Percentiles rank a stretch among this genome's conserved stretches.
Conservation (phyloP, 805 yeast species). For the Saturnispora zaruensis region DNA sequence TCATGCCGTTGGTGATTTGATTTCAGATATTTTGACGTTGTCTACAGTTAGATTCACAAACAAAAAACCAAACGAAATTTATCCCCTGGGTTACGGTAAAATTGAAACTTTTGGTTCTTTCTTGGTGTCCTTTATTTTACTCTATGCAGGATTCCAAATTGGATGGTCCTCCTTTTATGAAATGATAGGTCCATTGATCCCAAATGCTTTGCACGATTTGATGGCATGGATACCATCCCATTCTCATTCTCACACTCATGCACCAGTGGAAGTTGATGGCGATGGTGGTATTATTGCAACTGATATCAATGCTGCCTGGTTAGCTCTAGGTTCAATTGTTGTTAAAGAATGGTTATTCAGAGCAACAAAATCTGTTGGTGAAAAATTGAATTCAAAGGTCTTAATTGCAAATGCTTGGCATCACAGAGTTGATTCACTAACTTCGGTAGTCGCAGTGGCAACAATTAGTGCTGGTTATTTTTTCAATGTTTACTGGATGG, state of each 20-base stretch:
- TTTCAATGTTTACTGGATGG: conserved; percentile 73
- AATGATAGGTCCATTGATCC: conserved; percentile 58
- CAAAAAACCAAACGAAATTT: conserved; percentile 47
- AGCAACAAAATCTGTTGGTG: conserved; percentile 76
- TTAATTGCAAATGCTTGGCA: conserved; percentile 98
- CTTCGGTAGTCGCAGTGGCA: conserved; percentile 81
- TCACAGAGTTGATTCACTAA: conserved; percentile 88
- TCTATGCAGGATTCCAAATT: conserved; percentile 83
- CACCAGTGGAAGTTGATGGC: conserved; percentile 15
- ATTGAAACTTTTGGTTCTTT: conserved; percentile 88
- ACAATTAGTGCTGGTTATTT: conserved; percentile 83
- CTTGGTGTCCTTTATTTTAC: conserved; percentile 72
- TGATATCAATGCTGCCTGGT: conserved; percentile 90
- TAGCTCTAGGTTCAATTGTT: conserved; percentile 81
- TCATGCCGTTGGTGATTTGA: conserved; percentile 84
- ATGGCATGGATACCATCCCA: conserved; percentile 42
- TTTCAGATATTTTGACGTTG: conserved; percentile 82
- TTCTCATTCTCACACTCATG: conserved; percentile 41
- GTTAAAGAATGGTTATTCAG: conserved; percentile 84
- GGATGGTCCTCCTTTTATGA: conserved; percentile 77
- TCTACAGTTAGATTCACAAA: conserved; percentile 76
- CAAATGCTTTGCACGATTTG: conserved; percentile 50
- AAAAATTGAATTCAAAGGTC: conserved; percentile 72
- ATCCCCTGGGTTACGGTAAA: conserved; percentile 88
- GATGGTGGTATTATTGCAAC: conserved; percentile 34